Base-by-base conservation (phyloP, 371 early-diverging fungal species). In the Mucor racemosus region DNA sequence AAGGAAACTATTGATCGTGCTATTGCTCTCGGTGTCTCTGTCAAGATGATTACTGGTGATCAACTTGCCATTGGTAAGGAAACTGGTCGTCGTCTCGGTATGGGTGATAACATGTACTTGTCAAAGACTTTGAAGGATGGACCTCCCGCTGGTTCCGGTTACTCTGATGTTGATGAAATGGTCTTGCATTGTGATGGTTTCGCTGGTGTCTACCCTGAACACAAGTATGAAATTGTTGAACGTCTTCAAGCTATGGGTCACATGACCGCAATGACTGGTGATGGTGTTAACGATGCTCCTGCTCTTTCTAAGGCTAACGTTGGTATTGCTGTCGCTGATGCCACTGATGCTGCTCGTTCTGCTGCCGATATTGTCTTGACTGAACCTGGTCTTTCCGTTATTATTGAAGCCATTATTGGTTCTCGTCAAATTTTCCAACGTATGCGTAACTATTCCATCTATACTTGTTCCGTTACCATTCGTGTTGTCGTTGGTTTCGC, bases 1-100 rank as follows among this genome's bases (percentile, higher is more conserved):
- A 88, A 90, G 84, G 91, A 87, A 70, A 95, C 95, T 36, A 95
- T 96, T 67, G 87, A 89, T 63, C 91, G 92, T 65, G 93, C 95
- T 68, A 88, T 91, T 70, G 86, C 80, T 34, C 91, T 95, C 53
- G 97, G 97, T 69, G 92, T 98, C 66, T 82, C 91, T 70, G 95
- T 97, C 66, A 91, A 95, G 84, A 97, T 98, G 96, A 94, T 97
- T 74, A 97, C 97, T 34, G 98, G 97, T 76, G 96, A 95, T 77
- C 96, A 95, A 76, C 85, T 94, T 54, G 95, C 95, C 63, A 95
- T 97, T 80, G 96, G 95, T 62, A 91, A 90, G 78, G 90, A 95
- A 74, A 90, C 94, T 41, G 94, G 94, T 65, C 87, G 88, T 72
- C 86, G 90, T 73, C 84, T 90, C 31, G 86, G 86, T 71, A 88